A percentile compares a stretch with the other conserved stretches of the same genome.
These are phyloP conservation scores for Pleurostoma richardsiae DNA, from an alignment of 2,329 filamentous ascomycete species.

Conservation along the genomic window DNA sequence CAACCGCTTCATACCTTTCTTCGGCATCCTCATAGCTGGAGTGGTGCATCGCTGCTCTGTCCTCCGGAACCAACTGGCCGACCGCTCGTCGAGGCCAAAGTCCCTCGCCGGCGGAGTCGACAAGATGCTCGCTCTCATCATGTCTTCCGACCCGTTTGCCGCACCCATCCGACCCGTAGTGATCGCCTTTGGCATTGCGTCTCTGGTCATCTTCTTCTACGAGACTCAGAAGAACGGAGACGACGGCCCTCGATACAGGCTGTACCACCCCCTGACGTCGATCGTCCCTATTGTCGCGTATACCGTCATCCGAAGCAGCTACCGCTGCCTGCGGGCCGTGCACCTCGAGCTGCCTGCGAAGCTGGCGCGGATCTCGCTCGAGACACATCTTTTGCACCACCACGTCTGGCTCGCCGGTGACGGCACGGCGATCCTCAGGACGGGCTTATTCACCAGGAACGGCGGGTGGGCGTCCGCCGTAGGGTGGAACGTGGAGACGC, in stretches of 20 bases:
- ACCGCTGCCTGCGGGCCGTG: constrained; percentile 30
- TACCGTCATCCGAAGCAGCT: constrained; percentile 45
- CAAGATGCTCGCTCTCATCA: constrained; percentile 2
- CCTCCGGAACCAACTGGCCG: neutral
- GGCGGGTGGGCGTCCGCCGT: constrained; percentile 4
- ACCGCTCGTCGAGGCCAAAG: neutral
- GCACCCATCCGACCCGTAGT: constrained; percentile 36
- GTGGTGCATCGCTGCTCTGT: neutral
- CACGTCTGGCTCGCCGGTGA: constrained; percentile 59
- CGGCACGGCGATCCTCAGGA: constrained; percentile 42
- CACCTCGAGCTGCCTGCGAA: constrained; percentile 43
- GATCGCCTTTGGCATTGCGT: constrained; percentile 11
- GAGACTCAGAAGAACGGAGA: no score
- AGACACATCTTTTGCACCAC: constrained; percentile 55
- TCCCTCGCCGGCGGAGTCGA: constrained; percentile 1
- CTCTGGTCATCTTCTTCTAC: constrained; percentile 25
- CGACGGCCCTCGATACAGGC: no score
- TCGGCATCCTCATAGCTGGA: neutral
- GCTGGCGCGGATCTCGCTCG: constrained; percentile 52
- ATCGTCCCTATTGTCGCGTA: constrained; percentile 48
- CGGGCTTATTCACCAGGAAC: constrained; percentile 4
- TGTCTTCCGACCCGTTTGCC: constrained; percentile 17
- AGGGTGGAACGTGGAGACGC: constrained; percentile 15
- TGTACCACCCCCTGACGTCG: constrained; percentile 35
- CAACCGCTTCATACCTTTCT: constrained; percentile 6